Percentiles rank a stretch among this genome's conserved stretches.
Evolutionary conservation across 2,329 filamentous ascomycete species (phyloP).

Genomic region (Neofusicoccum cordaticola): DNA sequence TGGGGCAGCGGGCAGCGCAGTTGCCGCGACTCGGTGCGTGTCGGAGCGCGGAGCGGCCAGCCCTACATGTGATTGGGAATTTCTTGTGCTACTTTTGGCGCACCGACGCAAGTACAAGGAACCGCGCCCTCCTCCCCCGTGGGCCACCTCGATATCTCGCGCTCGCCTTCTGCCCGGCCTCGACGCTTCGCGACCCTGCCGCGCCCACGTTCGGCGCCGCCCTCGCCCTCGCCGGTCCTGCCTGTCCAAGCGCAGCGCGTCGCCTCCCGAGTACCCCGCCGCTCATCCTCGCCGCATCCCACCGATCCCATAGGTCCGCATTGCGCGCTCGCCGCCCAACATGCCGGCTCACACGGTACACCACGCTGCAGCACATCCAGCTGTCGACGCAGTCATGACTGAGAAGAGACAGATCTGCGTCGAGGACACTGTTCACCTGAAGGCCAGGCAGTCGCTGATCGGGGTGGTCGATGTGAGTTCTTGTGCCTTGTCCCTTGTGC

Average conservation of each 20-base stretch:
- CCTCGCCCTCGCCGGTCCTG: slow-evolving; percentile 5
- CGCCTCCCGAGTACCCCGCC: background rate
- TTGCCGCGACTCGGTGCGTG: background rate
- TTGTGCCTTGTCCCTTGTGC: background rate
- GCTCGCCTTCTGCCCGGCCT: background rate
- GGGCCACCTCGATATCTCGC: background rate
- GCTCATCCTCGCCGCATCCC: background rate
- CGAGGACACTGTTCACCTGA: slow-evolving; percentile 44
- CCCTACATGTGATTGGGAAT: slow-evolving; percentile 14
- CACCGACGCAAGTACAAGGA: background rate
- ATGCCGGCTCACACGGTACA: slow-evolving; percentile 6
- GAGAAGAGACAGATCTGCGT: slow-evolving; percentile 28
- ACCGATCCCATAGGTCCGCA: background rate
- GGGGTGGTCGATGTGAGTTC: slow-evolving; percentile 44
- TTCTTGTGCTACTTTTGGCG: slow-evolving; percentile 2
- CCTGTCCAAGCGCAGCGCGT: background rate
- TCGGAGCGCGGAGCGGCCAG: slow-evolving; percentile 10
- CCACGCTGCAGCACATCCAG: background rate
- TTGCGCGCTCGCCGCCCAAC: background rate
- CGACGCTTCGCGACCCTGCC: background rate
- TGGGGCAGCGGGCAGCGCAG: background rate
- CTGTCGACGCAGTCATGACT: background rate
- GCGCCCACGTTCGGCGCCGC: background rate
- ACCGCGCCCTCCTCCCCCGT: background rate
- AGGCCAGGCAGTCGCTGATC: slow-evolving; percentile 37